phyloP scores from a whole-genome alignment of 805 yeast species.

The Trichomonascus vanleenenianus region DNA sequence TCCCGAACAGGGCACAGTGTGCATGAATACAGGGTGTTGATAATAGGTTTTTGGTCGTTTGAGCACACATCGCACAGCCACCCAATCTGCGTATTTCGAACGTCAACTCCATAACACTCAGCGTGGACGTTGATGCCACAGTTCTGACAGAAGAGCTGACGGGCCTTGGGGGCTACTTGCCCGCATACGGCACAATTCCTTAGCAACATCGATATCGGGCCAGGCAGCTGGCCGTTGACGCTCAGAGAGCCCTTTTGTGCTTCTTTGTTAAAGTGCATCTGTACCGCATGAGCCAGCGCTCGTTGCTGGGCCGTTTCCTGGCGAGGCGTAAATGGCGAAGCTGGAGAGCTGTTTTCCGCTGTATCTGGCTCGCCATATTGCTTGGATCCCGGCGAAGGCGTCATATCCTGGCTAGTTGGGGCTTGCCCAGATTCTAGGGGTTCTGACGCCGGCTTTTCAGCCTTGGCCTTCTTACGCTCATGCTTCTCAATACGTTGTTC shows the following conservation, averaged over 20 bases:
- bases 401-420: no score
- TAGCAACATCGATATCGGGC: conserved; percentile 11
- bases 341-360: no score
- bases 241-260: no score
- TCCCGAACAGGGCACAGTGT: conserved; percentile 54
- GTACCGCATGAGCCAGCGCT: no score
- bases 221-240: no score
- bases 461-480: conserved; percentile 14
- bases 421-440: not conserved
- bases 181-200: conserved; percentile 53
- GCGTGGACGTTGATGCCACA: conserved; percentile 70
- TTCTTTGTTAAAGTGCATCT: no score
- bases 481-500: conserved; percentile 8
- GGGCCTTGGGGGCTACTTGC: conserved; percentile 30
- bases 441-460: conserved; percentile 3
- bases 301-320: no score
- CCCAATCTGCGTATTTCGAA: conserved; percentile 22
- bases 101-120: conserved; percentile 53
- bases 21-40: conserved; percentile 54
- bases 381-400: no score
- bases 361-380: no score
- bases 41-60: conserved; percentile 56
- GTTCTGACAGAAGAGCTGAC: conserved; percentile 46
- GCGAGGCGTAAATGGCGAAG: no score
- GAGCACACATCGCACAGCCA: conserved; percentile 83